phyloP scores from a whole-genome alignment of 306 rosid genomes.

The Fragaria vesca region DNA sequence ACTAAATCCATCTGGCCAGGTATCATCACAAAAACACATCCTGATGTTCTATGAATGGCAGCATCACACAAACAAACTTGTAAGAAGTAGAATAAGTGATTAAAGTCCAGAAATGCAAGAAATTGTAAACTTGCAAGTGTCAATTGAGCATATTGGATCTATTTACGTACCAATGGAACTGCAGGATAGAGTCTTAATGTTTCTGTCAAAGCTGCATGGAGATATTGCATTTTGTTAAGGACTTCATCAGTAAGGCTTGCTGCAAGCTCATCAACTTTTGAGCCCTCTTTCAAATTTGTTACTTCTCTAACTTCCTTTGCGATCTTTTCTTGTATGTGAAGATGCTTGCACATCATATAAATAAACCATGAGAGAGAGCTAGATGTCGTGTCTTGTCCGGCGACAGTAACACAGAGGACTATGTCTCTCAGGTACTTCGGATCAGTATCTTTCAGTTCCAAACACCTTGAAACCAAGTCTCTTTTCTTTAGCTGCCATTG shows the following conservation, averaged over 20 bases:
- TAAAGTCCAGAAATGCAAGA: background rate
- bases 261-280: background rate
- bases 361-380: constrained; percentile 50
- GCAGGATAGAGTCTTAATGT: background rate
- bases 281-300: background rate
- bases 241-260: background rate
- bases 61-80: background rate
- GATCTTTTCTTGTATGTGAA: constrained; percentile 49
- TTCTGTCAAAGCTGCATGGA: constrained; percentile 1
- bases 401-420: constrained; percentile 40
- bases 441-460: constrained; percentile 37
- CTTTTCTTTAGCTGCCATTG: constrained; percentile 32
- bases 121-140: background rate
- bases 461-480: constrained; percentile 50
- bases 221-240: constrained; percentile 7
- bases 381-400: constrained; percentile 60
- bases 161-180: background rate
- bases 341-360: constrained; percentile 51
- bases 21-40: background rate
- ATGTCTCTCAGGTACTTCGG: constrained; percentile 44
- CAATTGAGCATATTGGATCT: background rate
- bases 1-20: background rate
- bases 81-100: background rate
- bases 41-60: background rate
- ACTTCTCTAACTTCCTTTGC: constrained; percentile 26